phyloP scores from a whole-genome alignment of 2,329 filamentous ascomycete species.

The Penicillium griseofulvum region DNA sequence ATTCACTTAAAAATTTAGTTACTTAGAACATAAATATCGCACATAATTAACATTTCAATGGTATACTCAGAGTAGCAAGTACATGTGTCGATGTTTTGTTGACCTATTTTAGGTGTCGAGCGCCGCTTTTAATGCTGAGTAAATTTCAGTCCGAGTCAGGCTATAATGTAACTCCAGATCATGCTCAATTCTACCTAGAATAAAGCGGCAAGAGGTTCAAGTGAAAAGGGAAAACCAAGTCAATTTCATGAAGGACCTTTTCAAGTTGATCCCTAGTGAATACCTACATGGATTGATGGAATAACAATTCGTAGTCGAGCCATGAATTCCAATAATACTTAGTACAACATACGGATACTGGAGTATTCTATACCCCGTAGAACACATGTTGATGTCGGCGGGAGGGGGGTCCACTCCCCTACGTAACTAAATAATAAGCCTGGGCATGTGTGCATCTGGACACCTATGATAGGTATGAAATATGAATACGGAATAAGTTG shows the following conservation, averaged over 20 bases:
- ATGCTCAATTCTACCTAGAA: not conserved
- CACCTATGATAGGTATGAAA: not conserved
- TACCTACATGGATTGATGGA: not conserved
- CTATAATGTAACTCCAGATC: no score
- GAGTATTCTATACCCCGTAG: no score
- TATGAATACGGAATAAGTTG: not conserved
- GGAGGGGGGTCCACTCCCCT: no score
- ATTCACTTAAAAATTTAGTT: not conserved
- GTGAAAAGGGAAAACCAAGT: not conserved
- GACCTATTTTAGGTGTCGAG: not conserved
- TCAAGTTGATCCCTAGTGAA: not conserved
- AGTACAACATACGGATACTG: no score
- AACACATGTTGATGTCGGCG: no score
- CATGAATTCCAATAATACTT: not conserved
- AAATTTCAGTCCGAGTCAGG: not conserved
- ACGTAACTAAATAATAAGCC: not conserved
- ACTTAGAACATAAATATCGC: not conserved
- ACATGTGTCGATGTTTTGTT: not conserved
- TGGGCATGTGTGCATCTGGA: not conserved
- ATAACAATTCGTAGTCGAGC: not conserved
- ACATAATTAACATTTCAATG: not conserved
- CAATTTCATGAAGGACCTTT: slow-evolving; percentile 1
- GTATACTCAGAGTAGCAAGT: not conserved
- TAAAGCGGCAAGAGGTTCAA: not conserved
- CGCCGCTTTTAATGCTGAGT: not conserved